Evolutionary conservation across 805 yeast species (phyloP).

Genomic region (Brettanomyces naardenensis): DNA sequence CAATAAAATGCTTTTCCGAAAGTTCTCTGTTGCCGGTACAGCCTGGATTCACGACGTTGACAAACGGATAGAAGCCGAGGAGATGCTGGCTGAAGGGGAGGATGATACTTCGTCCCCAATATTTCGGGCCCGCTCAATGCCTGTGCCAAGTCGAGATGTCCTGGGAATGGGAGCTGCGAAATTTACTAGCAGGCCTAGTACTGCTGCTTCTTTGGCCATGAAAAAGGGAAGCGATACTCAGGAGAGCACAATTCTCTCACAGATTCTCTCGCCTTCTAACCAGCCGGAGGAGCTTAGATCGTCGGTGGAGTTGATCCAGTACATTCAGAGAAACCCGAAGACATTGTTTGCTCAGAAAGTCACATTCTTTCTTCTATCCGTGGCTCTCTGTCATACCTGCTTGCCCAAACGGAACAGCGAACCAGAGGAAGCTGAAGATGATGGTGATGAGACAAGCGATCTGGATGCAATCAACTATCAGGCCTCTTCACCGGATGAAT

Average conservation of each 20-base stretch:
- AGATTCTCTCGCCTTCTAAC: neutral
- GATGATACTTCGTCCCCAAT: neutral
- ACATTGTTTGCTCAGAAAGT: conserved; percentile 64
- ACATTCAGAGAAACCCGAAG: conserved; percentile 66
- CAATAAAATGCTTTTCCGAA: conserved; percentile 86
- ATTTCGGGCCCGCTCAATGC: conserved; percentile 4
- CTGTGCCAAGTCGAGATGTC: conserved; percentile 1
- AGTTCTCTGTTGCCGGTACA: conserved; percentile 78
- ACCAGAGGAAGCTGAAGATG: neutral
- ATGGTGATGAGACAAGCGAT: conserved; percentile 11
- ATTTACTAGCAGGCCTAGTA: conserved; percentile 48
- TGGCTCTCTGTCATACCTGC: conserved; percentile 88
- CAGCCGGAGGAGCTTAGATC: conserved; percentile 34
- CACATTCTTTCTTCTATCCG: conserved; percentile 67
- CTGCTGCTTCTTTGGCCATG: conserved; percentile 40
- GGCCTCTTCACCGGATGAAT: conserved; percentile 94
- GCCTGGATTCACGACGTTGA: conserved; percentile 83
- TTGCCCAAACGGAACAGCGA: conserved; percentile 52
- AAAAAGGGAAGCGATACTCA: conserved; percentile 1
- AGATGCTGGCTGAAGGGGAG: too few species aligned
- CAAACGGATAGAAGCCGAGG: conserved; percentile 20
- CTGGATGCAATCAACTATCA: conserved; percentile 66
- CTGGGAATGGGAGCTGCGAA: conserved; percentile 13
- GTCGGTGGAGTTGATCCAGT: conserved; percentile 59
- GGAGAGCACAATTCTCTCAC: too few species aligned